Evolutionary conservation across 2,329 filamentous ascomycete genomes (phyloP).

Genomic region (Ophiosphaerella herpotricha): DNA sequence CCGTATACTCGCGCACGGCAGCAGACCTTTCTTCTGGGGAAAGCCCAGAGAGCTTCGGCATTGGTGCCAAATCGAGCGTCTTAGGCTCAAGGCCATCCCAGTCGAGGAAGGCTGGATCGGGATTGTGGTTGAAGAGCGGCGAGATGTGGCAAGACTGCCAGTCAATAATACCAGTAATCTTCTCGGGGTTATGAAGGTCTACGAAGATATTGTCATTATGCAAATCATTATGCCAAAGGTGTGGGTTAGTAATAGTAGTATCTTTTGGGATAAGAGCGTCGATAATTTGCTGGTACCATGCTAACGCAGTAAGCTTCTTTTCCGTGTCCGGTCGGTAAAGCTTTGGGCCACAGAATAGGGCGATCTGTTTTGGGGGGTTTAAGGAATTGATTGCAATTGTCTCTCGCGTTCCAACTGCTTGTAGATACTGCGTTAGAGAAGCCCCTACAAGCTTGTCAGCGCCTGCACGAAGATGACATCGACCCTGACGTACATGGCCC

Average conservation of each 20-base stretch:
- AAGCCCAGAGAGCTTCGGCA: conserved; percentile 8
- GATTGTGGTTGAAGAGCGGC: conserved; percentile 22
- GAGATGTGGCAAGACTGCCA: conserved; percentile 35
- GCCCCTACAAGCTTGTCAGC: conserved; percentile 6
- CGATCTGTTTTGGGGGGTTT: conserved; percentile 4
- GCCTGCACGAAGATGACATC: background rate
- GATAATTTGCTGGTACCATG: conserved; percentile 7
- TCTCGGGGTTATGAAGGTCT: conserved; percentile 24
- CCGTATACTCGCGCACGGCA: conserved; percentile 6
- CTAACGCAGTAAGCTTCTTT: conserved; percentile 13
- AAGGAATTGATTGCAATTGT: conserved; percentile 3
- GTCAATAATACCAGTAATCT: conserved; percentile 35
- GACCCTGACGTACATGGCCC: conserved; percentile 7
- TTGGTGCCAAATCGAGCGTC: conserved; percentile 8
- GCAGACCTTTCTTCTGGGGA: conserved; percentile 10
- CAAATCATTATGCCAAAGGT: conserved; percentile 43
- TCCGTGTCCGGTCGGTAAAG: conserved; percentile 9
- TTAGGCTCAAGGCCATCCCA: conserved; percentile 15
- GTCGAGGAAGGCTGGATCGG: conserved; percentile 15
- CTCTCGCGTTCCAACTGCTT: conserved; percentile 10
- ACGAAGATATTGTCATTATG: conserved; percentile 35
- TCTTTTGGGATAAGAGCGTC: conserved; percentile 7
- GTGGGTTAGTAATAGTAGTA: conserved; percentile 3
- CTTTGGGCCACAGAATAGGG: conserved; percentile 11
- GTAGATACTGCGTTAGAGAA: conserved; percentile 9